Base-by-base conservation (phyloP, 148 eudicot species). In the Rhododendron kiyosumense region DNA sequence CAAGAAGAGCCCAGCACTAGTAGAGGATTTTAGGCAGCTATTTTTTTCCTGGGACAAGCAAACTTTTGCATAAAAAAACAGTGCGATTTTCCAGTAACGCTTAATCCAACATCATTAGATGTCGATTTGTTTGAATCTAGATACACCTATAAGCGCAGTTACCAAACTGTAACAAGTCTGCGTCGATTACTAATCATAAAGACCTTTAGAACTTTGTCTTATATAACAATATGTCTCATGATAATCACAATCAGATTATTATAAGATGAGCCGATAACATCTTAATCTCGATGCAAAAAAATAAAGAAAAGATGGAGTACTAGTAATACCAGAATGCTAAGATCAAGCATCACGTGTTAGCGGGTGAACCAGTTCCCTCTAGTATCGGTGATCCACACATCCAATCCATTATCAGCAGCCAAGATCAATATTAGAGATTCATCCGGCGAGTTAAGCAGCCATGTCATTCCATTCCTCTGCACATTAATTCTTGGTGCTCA, bases 381-480 rank as follows among this genome's bases (percentile, higher is more conserved):
- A 41, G 45, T 0, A 41, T 41, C 8, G 45, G 45, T 6, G 45
- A 41, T 41, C 45, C 45, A 41, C 45, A 92, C 94, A 84, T 92
- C 94, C 82, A 89, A 91, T 9, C 93, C 94, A 7, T 84, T 89
- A 79, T 92, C 94, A 2, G 92, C 93, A 41, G 45, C 45, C 6
- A 41, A 41, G 45, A 41, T 41, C 45, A 41, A 41, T 41, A 7
- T 93, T 30, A 94, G 86, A 8, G 94, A 91, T 54, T 94, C 85
- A 32, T 90, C 85, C 4, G 93, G 90, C 18, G 87, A 49, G 86
- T 87, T 94, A 82, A 92, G 77, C 75, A 92, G 52, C 94, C 94
- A 94, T 28, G 93, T 92, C 87, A 82, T 87, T 14, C 96, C 96
- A 83, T 92, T 92, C 94, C 96, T 38, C 1, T 32, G 34, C 34